Conservation (phyloP, 129 eudicot species). For the Pittosporum tobira region DNA sequence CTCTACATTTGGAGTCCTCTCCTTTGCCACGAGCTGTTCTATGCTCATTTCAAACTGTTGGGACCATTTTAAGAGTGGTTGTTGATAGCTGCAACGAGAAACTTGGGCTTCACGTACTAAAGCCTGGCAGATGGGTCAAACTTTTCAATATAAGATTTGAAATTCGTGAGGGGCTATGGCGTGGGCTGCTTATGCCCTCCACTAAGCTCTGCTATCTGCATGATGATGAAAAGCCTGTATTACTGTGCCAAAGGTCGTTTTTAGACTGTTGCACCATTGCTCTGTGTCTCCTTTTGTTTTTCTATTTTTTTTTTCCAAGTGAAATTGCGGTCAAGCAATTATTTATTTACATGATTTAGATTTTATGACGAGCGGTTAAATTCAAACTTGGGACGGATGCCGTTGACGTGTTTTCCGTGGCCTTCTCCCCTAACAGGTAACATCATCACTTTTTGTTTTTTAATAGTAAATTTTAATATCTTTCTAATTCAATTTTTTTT, state of each 20-base stretch:
- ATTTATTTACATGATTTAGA: slow-evolving; percentile 29
- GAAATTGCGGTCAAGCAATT: not conserved
- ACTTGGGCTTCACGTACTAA: slow-evolving; percentile 44
- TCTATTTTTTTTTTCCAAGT: not conserved
- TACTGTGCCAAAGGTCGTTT: slow-evolving; percentile 47
- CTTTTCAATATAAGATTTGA: slow-evolving; percentile 40
- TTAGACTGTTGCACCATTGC: slow-evolving; percentile 4
- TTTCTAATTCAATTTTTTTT: not conserved
- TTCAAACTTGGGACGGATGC: slow-evolving; percentile 53
- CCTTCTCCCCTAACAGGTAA: slow-evolving; percentile 69
- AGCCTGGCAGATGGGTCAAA: slow-evolving; percentile 63
- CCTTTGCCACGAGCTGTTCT: slow-evolving; percentile 54
- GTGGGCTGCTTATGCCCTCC: slow-evolving; percentile 47
- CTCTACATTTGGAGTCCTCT: slow-evolving; percentile 45
- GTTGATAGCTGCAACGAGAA: slow-evolving; percentile 32
- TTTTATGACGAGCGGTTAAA: slow-evolving; percentile 41
- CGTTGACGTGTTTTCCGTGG: slow-evolving; percentile 66
- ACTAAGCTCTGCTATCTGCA: slow-evolving; percentile 55
- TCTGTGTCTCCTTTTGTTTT: not conserved
- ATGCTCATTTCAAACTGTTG: slow-evolving; percentile 63
- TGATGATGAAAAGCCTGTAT: slow-evolving; percentile 40
- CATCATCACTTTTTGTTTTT: not conserved
- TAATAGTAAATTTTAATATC: not conserved
- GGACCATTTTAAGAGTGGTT: slow-evolving; percentile 60
- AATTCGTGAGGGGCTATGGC: slow-evolving; percentile 54